Evolutionary conservation across 371 early-diverging fungal species (phyloP).

Genomic region (Nematocida sp.): DNA sequence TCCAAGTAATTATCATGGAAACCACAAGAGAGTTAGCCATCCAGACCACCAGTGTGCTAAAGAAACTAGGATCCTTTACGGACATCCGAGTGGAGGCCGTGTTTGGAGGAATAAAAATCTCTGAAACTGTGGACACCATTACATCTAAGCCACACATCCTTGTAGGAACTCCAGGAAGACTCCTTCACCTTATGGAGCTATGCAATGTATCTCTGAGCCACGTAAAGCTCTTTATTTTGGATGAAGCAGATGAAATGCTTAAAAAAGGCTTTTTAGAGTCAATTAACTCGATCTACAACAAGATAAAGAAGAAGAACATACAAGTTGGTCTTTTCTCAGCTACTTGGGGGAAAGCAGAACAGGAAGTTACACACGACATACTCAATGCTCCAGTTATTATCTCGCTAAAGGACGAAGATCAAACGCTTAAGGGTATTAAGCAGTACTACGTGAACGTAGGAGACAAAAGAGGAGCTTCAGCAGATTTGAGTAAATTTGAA

Average conservation of each 20-base stretch:
- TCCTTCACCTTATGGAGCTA: constrained; percentile 92
- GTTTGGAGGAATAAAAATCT: constrained; percentile 86
- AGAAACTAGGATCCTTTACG: constrained; percentile 82
- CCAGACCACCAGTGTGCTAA: constrained; percentile 85
- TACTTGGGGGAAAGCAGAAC: constrained; percentile 87
- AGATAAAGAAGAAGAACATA: constrained; percentile 74
- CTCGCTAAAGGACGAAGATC: constrained; percentile 96
- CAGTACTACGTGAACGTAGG: constrained; percentile 96
- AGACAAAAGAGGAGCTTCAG: constrained; percentile 71
- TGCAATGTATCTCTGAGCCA: constrained; percentile 75
- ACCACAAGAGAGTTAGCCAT: constrained; percentile 97
- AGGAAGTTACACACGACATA: constrained; percentile 89
- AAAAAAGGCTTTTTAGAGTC: constrained; percentile 93
- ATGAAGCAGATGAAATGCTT: constrained; percentile 98
- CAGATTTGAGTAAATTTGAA: constrained; percentile 79
- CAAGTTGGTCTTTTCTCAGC: constrained; percentile 96
- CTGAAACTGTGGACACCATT: constrained; percentile 81
- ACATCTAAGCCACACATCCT: constrained; percentile 81
- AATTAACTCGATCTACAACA: constrained; percentile 89
- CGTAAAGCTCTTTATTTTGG: constrained; percentile 90
- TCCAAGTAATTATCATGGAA: constrained; percentile 90
- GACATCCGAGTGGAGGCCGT: constrained; percentile 86
- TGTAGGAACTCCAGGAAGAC: constrained; percentile 97
- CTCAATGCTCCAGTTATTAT: constrained; percentile 91
- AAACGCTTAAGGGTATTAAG: constrained; percentile 98